These are phyloP conservation scores for Podospora anserina DNA, from an alignment of 495 filamentous ascomycete genomes.

Conservation along the genomic window DNA sequence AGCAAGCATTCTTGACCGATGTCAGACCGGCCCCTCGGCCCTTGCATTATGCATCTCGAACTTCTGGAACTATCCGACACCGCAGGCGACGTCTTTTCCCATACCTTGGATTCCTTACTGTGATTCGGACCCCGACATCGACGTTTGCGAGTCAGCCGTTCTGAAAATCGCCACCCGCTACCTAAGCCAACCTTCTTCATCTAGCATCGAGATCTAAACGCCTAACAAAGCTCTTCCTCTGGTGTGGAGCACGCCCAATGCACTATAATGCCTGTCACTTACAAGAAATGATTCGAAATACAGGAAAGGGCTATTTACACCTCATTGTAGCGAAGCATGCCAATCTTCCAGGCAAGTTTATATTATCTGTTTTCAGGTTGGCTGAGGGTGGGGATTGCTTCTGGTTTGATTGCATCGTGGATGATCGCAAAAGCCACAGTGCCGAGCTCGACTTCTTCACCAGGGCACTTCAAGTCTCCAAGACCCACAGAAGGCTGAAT, in stretches of 20 bases:
- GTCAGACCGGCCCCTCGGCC: neutral
- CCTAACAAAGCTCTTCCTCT: neutral
- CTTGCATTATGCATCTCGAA: neutral
- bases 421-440: neutral
- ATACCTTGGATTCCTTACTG: no score
- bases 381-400: neutral
- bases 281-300: neutral
- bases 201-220: neutral
- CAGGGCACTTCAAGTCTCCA: no score
- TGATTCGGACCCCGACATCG: no score
- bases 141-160: neutral
- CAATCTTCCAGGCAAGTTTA: neutral
- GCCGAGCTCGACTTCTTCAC: no score
- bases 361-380: neutral
- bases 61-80: neutral
- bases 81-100: no score
- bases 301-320: neutral
- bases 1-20: neutral
- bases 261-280: neutral
- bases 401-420: neutral
- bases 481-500: no score
- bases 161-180: neutral
- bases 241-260: neutral
- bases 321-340: neutral
- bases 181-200: neutral